Base-by-base conservation (phyloP, 805 yeast genomes). In the Hanseniaspora vineae region DNA sequence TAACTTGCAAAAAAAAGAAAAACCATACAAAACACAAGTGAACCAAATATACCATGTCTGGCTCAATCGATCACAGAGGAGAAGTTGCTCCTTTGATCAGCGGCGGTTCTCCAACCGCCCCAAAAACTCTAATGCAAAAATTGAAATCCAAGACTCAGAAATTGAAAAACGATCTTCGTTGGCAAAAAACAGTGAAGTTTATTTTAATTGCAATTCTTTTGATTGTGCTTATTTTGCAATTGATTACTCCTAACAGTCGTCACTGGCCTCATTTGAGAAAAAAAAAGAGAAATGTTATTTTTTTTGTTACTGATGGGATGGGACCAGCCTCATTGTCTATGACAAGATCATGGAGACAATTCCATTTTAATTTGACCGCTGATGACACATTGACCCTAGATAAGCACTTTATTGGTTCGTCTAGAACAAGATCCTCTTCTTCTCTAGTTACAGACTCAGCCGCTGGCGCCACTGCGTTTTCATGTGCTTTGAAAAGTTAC, bases 401-500 rank as follows among this genome's bases (percentile, higher is more conserved):
- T 63, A 68, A 74, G 50, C 76, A 80, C 59, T 66, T 87, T 44
- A 74, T 88, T 46, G 97, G 97, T 29, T 73, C 84, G 20, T 83
- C 94, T 9, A 74, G 97, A 55, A 89, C 97, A 0, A 72, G 88
- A 51, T 84, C 95, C 15, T 76, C 78, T 23, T 69, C 72, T 52
- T 83, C 95, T 1, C 69, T 84, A 56, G 77, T 89, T 50, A 89
- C 97, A 0, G 97, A 89, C 62, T 84, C 95, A 31, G 97, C 97
- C 11, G 97, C 97, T 2, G 97, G 96, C 14, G 97, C 96, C 14
- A 87, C 96, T 13, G 96, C 95, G 1, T 89, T 88, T 58, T 72
- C 95, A 0, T 86, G 96, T 64, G 90, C 80, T 6, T 58, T 78
- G 56, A 89, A 89, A 67, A 69, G 88, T 5, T 87, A 85, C 66